These are phyloP conservation scores for Leccinum longicurvipes DNA, from an alignment of 768 basidiomycete genomes.

Conservation along the genomic window DNA sequence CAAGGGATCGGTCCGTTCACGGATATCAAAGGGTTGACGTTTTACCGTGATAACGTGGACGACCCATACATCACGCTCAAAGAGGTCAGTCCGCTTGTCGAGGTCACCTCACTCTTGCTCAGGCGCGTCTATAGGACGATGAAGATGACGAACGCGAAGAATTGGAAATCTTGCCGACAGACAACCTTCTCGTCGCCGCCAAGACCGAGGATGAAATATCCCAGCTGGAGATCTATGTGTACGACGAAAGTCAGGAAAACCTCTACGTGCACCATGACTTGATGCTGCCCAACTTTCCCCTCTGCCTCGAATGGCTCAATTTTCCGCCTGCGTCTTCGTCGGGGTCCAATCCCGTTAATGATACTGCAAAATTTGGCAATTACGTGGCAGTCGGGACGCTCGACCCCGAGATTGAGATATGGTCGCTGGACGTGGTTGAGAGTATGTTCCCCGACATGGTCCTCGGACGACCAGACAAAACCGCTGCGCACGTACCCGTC, in stretches of 20 bases:
- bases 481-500: slow-evolving; percentile 71
- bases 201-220: slow-evolving; percentile 98
- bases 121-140: slow-evolving; percentile 32
- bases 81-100: slow-evolving; percentile 54
- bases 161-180: slow-evolving; percentile 82
- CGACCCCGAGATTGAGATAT: slow-evolving; percentile 98
- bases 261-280: slow-evolving; percentile 97
- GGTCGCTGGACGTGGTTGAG: slow-evolving; percentile 92
- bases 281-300: slow-evolving; percentile 95
- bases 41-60: slow-evolving; percentile 86
- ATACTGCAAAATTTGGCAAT: slow-evolving; percentile 56
- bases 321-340: slow-evolving; percentile 70
- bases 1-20: slow-evolving; percentile 79
- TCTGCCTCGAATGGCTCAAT: slow-evolving; percentile 99
- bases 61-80: slow-evolving; percentile 97
- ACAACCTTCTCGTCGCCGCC: slow-evolving; percentile 88
- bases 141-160: slow-evolving; percentile 83
- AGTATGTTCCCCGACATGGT: slow-evolving; percentile 91
- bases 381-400: slow-evolving; percentile 97
- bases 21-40: slow-evolving; percentile 92
- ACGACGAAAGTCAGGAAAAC: slow-evolving; percentile 88
- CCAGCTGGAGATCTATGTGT: slow-evolving; percentile 93
- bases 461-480: slow-evolving; percentile 85
- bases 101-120: not conserved
- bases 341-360: slow-evolving; percentile 31